Conservation (phyloP, 768 basidiomycete species). For the Rhizopogon rudus region DNA sequence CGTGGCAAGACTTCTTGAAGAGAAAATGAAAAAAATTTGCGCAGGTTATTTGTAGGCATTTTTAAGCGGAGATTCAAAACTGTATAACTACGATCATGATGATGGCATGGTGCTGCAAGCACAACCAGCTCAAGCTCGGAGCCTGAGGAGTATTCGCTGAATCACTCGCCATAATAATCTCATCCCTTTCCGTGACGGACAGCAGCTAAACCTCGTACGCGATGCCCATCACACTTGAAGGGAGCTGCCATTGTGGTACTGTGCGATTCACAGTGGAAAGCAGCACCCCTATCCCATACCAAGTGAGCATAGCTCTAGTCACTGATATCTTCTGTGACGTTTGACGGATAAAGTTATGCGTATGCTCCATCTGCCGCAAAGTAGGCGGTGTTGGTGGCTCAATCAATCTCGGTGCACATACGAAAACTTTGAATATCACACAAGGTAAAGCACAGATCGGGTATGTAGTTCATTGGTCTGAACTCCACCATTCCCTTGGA, state of each 20-base stretch:
- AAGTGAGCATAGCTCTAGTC: conserved; percentile 29
- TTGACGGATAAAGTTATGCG: conserved; percentile 38
- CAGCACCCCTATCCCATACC: conserved; percentile 61
- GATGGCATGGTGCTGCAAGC: no score
- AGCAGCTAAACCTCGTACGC: not conserved
- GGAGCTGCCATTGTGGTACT: conserved; percentile 33
- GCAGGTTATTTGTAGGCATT: not conserved
- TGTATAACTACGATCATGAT: no score
- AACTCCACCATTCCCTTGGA: not conserved
- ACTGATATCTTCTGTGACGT: not conserved
- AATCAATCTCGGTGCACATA: conserved; percentile 58
- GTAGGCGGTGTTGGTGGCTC: conserved; percentile 62
- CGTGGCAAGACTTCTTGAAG: conserved; percentile 41
- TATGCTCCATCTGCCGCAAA: conserved; percentile 70
- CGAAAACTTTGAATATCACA: conserved; percentile 45
- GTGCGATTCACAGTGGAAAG: conserved; percentile 31
- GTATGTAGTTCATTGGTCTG: conserved; percentile 24
- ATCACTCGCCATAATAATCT: no score
- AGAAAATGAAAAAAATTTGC: not conserved
- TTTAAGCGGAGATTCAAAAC: conserved; percentile 3
- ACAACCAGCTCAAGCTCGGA: no score
- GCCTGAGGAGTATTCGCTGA: no score
- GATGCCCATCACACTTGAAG: conserved; percentile 53
- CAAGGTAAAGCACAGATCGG: conserved; percentile 49
- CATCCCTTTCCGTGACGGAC: not conserved